Percentiles rank a stretch among this genome's conserved stretches.
These are phyloP conservation scores for Pyrenochaeta sp. DNA, from an alignment of 2,329 filamentous ascomycete genomes.

Conservation along the genomic window DNA sequence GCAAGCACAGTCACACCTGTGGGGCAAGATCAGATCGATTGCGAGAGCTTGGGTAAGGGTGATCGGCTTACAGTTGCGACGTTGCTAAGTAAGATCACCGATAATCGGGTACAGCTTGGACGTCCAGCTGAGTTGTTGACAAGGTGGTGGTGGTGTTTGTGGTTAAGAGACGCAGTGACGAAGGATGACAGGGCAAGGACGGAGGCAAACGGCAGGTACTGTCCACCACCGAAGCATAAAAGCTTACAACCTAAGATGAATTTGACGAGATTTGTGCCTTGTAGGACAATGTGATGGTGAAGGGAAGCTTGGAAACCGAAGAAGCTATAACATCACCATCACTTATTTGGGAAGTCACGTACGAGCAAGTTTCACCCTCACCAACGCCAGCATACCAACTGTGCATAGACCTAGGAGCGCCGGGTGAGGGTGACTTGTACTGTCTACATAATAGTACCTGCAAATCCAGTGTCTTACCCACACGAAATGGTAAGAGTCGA, in stretches of 20 bases:
- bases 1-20: too few relatives aligned
- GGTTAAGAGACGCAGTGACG: slow-evolving; percentile 2
- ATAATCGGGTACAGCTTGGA: background rate
- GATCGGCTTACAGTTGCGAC: background rate
- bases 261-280: background rate
- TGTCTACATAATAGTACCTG: too few relatives aligned
- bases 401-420: background rate
- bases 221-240: background rate
- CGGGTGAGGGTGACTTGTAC: background rate
- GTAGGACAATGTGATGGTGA: background rate
- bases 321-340: background rate
- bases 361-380: background rate
- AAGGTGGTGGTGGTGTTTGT: background rate
- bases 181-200: background rate
- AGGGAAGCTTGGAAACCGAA: background rate
- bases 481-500: too few relatives aligned
- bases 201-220: slow-evolving; percentile 2
- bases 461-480: too few relatives aligned
- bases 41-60: too few relatives aligned
- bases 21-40: too few relatives aligned
- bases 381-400: background rate
- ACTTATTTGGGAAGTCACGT: background rate
- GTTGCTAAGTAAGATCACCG: background rate
- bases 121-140: background rate
- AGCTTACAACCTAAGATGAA: background rate